Evolutionary conservation across 108 stramenopile genomes (phyloP).

Genomic region (Cyclotella choctawhatcheeana): DNA sequence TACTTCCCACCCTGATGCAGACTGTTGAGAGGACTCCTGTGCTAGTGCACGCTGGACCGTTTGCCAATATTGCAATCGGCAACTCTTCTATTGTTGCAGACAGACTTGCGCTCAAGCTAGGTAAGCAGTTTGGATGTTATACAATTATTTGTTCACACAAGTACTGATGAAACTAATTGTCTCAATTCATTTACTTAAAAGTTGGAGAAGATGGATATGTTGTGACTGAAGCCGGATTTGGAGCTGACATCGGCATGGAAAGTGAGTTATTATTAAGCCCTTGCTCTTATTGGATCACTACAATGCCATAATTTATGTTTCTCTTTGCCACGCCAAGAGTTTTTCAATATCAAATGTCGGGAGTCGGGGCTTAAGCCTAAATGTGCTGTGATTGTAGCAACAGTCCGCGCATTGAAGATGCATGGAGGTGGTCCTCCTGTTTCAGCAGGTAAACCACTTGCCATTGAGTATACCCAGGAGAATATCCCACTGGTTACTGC

Average conservation of each 20-base stretch:
- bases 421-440: constrained; percentile 98
- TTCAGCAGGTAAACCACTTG: constrained; percentile 87
- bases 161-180: no score
- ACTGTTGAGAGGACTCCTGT: constrained; percentile 97
- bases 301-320: no score
- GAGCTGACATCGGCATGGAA: constrained; percentile 98
- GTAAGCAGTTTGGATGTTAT: no score
- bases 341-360: constrained; percentile 99
- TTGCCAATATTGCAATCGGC: constrained; percentile 97
- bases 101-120: constrained; percentile 88
- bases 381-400: constrained; percentile 97
- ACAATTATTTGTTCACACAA: no score
- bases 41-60: constrained; percentile 98
- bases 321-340: constrained; percentile 50
- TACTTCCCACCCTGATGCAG: constrained; percentile 98
- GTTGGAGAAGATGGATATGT: constrained; percentile 94
- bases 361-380: constrained; percentile 89
- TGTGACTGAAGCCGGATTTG: constrained; percentile 99
- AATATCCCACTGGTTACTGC: constrained; percentile 76
- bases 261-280: constrained; percentile 38
- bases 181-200: no score
- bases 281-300: neutral
- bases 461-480: constrained; percentile 83
- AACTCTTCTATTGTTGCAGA: constrained; percentile 97
- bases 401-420: constrained; percentile 98